phyloP scores from a whole-genome alignment of 2,329 filamentous ascomycete genomes.

The Claviceps digitariae region DNA sequence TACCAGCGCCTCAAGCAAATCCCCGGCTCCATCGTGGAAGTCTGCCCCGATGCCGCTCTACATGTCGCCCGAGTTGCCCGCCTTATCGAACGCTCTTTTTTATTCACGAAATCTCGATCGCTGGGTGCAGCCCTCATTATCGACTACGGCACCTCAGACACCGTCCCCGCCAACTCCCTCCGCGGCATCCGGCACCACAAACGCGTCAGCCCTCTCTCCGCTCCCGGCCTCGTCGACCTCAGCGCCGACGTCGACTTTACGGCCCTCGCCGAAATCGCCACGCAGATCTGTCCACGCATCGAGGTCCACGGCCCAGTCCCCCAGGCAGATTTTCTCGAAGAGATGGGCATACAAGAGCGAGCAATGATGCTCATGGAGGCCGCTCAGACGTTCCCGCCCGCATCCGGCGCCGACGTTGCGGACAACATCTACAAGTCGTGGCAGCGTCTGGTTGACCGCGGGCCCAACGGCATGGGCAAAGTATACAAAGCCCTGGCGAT shows the following conservation, averaged over 20 bases:
- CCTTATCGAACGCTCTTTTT: conserved; percentile 60
- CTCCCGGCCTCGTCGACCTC: conserved; percentile 74
- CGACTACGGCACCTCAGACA: conserved; percentile 75
- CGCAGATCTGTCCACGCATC: conserved; percentile 60
- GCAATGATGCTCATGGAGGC: conserved; percentile 51
- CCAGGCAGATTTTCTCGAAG: conserved; percentile 65
- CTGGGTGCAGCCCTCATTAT: conserved; percentile 87
- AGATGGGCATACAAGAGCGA: conserved; percentile 73
- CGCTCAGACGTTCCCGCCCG: conserved; percentile 21
- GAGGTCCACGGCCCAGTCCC: conserved; percentile 89
- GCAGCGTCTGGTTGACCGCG: conserved; percentile 70
- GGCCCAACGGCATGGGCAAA: conserved; percentile 80
- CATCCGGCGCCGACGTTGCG: conserved; percentile 36
- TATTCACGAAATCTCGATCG: conserved; percentile 43
- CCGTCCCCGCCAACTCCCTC: conserved; percentile 75
- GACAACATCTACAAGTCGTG: conserved; percentile 53
- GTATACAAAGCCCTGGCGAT: conserved; percentile 91
- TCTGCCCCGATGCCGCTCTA: conserved; percentile 75
- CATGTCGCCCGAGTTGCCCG: conserved; percentile 71
- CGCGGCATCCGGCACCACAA: conserved; percentile 74
- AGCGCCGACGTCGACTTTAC: conserved; percentile 90
- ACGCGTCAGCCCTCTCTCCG: conserved; percentile 63
- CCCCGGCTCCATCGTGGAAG: conserved; percentile 64
- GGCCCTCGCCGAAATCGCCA: conserved; percentile 69
- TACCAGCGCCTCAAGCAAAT: conserved; percentile 61